Evolutionary conservation across 371 early-diverging fungal genomes (phyloP).

Genomic region (Vairimorpha necatrix): DNA sequence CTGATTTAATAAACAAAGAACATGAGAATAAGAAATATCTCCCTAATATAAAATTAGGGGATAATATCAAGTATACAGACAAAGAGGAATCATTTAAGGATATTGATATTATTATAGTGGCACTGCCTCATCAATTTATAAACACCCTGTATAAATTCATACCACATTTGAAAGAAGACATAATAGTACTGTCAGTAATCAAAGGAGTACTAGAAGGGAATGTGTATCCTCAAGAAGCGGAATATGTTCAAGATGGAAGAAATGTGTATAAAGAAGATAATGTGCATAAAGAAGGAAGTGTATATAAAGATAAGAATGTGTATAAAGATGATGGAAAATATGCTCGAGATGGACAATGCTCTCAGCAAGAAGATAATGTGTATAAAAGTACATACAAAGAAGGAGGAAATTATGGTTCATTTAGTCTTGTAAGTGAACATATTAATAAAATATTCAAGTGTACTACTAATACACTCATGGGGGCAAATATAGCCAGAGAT

Average conservation of each 20-base stretch:
- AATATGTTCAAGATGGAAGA: too few relatives aligned
- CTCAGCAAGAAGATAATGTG: too few relatives aligned
- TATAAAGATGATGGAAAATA: too few relatives aligned
- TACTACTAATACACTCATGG: slow-evolving; percentile 77
- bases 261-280: too few relatives aligned
- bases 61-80: slow-evolving; percentile 77
- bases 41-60: slow-evolving; percentile 76
- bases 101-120: slow-evolving; percentile 82
- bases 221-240: too few relatives aligned
- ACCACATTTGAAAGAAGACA: slow-evolving; percentile 69
- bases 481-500: slow-evolving; percentile 95
- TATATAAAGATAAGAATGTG: too few relatives aligned
- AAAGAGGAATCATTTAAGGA: slow-evolving; percentile 71
- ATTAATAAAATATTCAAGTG: slow-evolving; percentile 73
- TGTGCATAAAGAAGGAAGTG: too few relatives aligned
- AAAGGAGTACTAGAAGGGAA: slow-evolving; percentile 67
- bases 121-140: slow-evolving; percentile 87
- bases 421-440: slow-evolving; percentile 76
- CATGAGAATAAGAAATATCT: slow-evolving; percentile 92
- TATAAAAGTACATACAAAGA: too few relatives aligned
- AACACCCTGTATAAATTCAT: slow-evolving; percentile 69
- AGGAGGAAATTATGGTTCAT: too few relatives aligned
- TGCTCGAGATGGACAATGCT: too few relatives aligned
- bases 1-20: slow-evolving; percentile 82
- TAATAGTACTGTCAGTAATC: slow-evolving; percentile 82